Evolutionary conservation across 345 rosid genomes (phyloP).

Genomic region (Melaleuca alternifolia): DNA sequence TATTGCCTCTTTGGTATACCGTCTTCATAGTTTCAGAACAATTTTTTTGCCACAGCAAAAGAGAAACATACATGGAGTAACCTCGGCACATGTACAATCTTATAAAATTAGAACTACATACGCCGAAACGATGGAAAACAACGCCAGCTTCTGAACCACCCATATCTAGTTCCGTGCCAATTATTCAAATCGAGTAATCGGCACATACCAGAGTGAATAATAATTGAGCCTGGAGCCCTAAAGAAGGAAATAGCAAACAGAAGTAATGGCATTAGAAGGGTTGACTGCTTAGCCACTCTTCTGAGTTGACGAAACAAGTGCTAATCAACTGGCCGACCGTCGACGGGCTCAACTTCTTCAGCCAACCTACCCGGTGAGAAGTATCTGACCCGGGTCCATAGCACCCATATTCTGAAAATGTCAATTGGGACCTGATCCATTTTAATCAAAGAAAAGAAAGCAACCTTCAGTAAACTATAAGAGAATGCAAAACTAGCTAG

Average conservation of each 20-base stretch:
- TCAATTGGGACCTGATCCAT: constrained; percentile 19
- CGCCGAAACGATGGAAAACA: too few relatives aligned
- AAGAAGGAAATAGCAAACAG: background rate
- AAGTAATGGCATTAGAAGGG: background rate
- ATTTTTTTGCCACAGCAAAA: background rate
- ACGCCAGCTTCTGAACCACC: background rate
- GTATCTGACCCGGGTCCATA: constrained; percentile 35
- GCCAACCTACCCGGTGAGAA: constrained; percentile 32
- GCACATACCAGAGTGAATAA: background rate
- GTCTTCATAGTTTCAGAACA: background rate
- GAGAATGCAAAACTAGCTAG: background rate
- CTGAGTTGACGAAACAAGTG: constrained; percentile 27
- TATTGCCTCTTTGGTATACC: background rate
- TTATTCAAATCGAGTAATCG: background rate
- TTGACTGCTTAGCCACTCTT: constrained; percentile 30
- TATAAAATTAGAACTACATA: background rate
- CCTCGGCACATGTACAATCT: background rate
- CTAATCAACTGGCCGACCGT: constrained; percentile 11
- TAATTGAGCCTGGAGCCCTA: background rate
- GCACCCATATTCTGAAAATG: constrained; percentile 27
- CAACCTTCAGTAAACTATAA: background rate
- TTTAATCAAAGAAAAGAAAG: background rate
- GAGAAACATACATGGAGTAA: too few relatives aligned
- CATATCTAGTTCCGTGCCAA: background rate
- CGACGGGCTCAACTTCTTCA: constrained; percentile 12